Evolutionary conservation across 257 asterid genomes (phyloP).

Genomic region (Solanum sejunctum): DNA sequence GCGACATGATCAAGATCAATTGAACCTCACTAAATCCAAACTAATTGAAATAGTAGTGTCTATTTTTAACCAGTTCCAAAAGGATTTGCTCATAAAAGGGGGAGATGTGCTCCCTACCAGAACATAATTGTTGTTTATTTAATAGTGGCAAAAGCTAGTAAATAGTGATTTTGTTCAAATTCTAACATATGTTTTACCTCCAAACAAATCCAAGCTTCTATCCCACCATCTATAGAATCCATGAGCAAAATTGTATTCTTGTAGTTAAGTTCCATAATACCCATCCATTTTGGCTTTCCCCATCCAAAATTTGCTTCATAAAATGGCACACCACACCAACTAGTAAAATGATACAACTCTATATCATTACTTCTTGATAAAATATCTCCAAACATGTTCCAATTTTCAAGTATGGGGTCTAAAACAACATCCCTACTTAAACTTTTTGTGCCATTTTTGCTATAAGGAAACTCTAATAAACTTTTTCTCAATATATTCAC

Average conservation of each 20-base stretch:
- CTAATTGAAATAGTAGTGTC: not conserved
- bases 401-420: not conserved
- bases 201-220: not conserved
- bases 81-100: accelerated
- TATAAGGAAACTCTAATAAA: not conserved
- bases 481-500: not conserved
- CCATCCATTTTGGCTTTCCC: not conserved
- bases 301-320: not conserved
- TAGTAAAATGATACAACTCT: not conserved
- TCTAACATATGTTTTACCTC: not conserved
- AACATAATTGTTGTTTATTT: not conserved
- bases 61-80: not conserved
- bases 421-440: not conserved
- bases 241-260: not conserved
- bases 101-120: not conserved
- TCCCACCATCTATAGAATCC: not conserved
- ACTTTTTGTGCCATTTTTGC: not conserved
- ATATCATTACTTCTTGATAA: not conserved
- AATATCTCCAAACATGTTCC: not conserved
- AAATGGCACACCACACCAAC: not conserved
- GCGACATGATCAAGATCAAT: not conserved
- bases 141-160: not conserved
- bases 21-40: accelerated
- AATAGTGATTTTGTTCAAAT: not conserved
- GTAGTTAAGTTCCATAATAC: not conserved